Conservation (phyloP, 164 flowering plant genomes). For the Houttuynia cordata region DNA sequence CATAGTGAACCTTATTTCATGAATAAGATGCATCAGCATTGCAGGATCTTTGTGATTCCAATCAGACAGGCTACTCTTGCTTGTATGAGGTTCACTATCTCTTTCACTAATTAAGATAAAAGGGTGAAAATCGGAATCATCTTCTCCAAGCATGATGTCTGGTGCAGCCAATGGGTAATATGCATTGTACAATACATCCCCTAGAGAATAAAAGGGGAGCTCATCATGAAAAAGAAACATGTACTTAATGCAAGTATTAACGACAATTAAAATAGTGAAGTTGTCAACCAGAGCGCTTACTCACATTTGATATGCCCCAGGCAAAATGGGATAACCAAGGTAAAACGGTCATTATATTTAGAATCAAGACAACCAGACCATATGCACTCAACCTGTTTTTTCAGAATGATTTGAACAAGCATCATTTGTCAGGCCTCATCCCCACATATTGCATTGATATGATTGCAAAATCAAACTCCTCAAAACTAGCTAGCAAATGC, state of each 20-base stretch:
- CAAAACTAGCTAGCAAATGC: too few relatives aligned
- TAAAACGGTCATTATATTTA: slow-evolving; percentile 53
- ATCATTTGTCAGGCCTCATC: not conserved
- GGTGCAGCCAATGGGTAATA: slow-evolving; percentile 59
- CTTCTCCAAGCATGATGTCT: slow-evolving; percentile 69
- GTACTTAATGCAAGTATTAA: not conserved
- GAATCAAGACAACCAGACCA: slow-evolving; percentile 65
- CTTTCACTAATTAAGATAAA: slow-evolving; percentile 22
- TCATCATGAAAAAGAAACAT: not conserved
- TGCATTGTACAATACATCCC: slow-evolving; percentile 80
- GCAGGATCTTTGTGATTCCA: slow-evolving; percentile 77
- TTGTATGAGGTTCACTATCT: slow-evolving; percentile 15
- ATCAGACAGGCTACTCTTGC: slow-evolving; percentile 33
- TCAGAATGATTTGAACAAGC: not conserved
- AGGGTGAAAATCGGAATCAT: slow-evolving; percentile 60
- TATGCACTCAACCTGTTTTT: slow-evolving; percentile 52
- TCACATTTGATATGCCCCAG: slow-evolving; percentile 61
- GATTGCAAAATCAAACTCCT: not conserved
- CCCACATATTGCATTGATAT: not conserved
- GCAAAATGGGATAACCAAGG: slow-evolving; percentile 65
- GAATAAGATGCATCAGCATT: slow-evolving; percentile 43
- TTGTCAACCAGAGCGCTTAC: slow-evolving; percentile 8
- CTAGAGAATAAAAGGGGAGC: slow-evolving; percentile 16
- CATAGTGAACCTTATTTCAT: slow-evolving; percentile 53
- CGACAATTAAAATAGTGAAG: not conserved